Percentiles rank a stretch among this genome's conserved stretches.
phyloP scores from a whole-genome alignment of 768 basidiomycete genomes.

The Cubamyces lactineus region DNA sequence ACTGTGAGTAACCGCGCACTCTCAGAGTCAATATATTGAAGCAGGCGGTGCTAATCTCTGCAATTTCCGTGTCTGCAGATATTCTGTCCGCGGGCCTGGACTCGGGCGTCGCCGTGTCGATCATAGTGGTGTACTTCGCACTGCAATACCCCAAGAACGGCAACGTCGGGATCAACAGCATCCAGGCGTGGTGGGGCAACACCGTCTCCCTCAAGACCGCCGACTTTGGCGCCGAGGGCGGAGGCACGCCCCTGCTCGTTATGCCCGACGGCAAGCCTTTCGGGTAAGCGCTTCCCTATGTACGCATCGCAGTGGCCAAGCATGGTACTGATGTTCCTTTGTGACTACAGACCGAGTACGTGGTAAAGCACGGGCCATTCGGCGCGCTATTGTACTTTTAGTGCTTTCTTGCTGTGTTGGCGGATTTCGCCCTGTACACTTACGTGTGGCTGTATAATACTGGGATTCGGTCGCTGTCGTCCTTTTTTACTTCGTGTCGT shows the following conservation, averaged over 20 bases:
- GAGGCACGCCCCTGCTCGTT: constrained; percentile 26
- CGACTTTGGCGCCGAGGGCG: constrained; percentile 25
- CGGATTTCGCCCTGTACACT: not conserved
- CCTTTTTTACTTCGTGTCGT: no score
- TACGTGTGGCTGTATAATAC: not conserved
- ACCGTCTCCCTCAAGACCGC: constrained; percentile 34
- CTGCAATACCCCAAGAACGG: constrained; percentile 41
- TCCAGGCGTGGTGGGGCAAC: constrained; percentile 45
- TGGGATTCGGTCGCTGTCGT: no score
- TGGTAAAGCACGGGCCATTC: not conserved
- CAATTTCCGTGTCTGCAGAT: constrained; percentile 45
- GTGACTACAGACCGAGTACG: not conserved
- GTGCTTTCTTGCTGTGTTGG: not conserved
- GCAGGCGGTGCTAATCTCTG: not conserved
- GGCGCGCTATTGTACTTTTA: not conserved
- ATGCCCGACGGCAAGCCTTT: constrained; percentile 29
- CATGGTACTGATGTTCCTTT: no score
- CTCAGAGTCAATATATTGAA: not conserved
- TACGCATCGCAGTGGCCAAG: no score
- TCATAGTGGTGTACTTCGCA: constrained; percentile 72
- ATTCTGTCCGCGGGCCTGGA: constrained; percentile 78
- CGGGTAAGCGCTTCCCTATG: constrained; percentile 29
- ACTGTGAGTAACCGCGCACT: constrained; percentile 49
- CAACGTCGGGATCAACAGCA: constrained; percentile 36
- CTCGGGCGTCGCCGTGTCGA: constrained; percentile 69